These are phyloP conservation scores for Vachellia collinsii DNA, from an alignment of 306 rosid genomes.

Conservation along the genomic window DNA sequence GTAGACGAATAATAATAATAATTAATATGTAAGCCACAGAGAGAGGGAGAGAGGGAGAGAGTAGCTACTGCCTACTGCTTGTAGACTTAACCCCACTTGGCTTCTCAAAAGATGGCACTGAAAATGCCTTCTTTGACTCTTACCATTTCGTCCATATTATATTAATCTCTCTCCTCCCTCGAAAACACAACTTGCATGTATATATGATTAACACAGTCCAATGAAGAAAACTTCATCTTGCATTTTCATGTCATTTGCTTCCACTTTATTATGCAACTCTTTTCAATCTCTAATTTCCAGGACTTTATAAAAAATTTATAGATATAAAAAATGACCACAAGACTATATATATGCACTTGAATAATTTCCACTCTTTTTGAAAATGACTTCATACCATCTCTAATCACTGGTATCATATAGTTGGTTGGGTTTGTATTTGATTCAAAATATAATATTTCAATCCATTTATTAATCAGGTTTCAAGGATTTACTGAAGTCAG, in stretches of 20 bases:
- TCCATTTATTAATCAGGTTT: too few species aligned
- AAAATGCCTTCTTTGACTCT: conserved; percentile 38
- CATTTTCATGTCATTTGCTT: not conserved
- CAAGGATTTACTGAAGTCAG: too few species aligned
- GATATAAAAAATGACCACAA: too few species aligned
- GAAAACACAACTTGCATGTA: not conserved
- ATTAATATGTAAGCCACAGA: not conserved
- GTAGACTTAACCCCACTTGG: conserved; percentile 16
- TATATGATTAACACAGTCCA: not conserved
- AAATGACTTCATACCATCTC: too few species aligned
- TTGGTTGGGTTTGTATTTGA: too few species aligned
- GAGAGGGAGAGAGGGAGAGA: too few species aligned
- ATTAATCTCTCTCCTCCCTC: not conserved
- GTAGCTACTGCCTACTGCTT: too few species aligned
- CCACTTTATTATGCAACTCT: not conserved
- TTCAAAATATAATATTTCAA: too few species aligned
- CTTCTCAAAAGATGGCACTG: conserved; percentile 16
- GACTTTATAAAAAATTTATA: too few species aligned
- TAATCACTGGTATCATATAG: too few species aligned
- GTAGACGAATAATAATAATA: not conserved
- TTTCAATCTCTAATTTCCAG: not conserved
- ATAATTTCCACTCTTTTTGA: not conserved
- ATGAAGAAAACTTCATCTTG: not conserved
- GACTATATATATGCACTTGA: not conserved
- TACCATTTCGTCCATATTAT: conserved; percentile 28